A percentile compares a stretch with the other conserved stretches of the same genome.
phyloP scores from a whole-genome alignment of 75 land plant species.

The Cupressus sempervirens region DNA sequence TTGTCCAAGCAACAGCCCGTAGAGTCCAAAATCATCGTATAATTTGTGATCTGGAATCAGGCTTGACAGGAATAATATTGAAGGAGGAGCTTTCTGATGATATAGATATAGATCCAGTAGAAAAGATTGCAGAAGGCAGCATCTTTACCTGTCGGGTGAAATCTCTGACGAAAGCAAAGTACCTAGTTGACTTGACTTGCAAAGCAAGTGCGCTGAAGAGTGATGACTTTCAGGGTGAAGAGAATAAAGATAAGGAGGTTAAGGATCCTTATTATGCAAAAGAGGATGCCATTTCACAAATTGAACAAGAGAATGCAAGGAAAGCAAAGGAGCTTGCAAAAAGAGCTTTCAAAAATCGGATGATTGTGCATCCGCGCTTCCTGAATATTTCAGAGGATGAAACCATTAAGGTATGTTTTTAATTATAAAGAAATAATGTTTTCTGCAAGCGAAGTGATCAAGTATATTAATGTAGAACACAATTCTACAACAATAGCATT shows the following conservation, averaged over 20 bases:
- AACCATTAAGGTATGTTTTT: slow-evolving; percentile 63
- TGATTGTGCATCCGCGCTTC: slow-evolving; percentile 96
- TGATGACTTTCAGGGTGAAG: slow-evolving; percentile 12
- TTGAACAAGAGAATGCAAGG: slow-evolving; percentile 65
- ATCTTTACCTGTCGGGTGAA: slow-evolving; percentile 78
- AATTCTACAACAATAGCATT: background rate
- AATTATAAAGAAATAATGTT: too few species aligned
- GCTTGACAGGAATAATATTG: slow-evolving; percentile 63
- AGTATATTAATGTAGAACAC: too few species aligned
- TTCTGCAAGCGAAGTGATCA: too few species aligned
- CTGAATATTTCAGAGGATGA: slow-evolving; percentile 80
- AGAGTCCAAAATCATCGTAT: slow-evolving; percentile 52
- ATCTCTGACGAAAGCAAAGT: slow-evolving; percentile 52
- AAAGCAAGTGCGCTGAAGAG: slow-evolving; percentile 58
- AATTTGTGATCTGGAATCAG: slow-evolving; percentile 73
- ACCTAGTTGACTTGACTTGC: slow-evolving; percentile 41
- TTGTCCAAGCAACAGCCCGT: slow-evolving; percentile 78
- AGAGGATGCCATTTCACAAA: slow-evolving; percentile 34
- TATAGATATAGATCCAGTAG: slow-evolving; percentile 38
- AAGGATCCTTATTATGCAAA: slow-evolving; percentile 62
- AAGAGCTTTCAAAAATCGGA: slow-evolving; percentile 80
- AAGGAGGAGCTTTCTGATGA: slow-evolving; percentile 77
- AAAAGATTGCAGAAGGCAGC: slow-evolving; percentile 62
- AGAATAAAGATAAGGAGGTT: background rate
- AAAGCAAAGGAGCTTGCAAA: slow-evolving; percentile 84